Evolutionary conservation across 805 yeast species (phyloP).

Genomic region (Ogataea nitratoaversa): DNA sequence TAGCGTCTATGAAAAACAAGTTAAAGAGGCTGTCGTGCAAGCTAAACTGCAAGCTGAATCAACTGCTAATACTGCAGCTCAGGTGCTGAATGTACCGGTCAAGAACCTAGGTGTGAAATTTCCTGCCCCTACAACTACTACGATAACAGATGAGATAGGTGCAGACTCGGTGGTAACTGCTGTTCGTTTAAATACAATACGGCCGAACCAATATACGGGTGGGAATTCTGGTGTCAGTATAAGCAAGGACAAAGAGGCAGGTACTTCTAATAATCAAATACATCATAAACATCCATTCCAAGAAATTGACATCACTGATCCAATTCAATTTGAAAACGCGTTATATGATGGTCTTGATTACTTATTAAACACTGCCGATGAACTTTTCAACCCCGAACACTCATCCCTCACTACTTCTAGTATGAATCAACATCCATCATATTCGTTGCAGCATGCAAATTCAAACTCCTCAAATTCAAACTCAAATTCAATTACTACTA

Average conservation of each 20-base stretch:
- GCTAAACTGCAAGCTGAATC: not conserved
- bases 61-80: not conserved
- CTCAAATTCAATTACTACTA: too few species aligned
- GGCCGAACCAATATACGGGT: too few species aligned
- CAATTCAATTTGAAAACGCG: constrained; percentile 28
- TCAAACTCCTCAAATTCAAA: too few species aligned
- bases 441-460: not conserved
- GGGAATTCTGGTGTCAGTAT: too few species aligned
- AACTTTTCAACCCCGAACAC: constrained; percentile 10
- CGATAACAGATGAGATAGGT: too few species aligned
- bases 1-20: not conserved
- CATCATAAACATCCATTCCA: not conserved
- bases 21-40: not conserved
- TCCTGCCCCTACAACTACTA: too few species aligned
- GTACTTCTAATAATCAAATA: not conserved
- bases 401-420: too few species aligned
- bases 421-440: too few species aligned
- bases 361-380: constrained; percentile 22
- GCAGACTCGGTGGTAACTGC: too few species aligned
- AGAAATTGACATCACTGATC: constrained; percentile 19
- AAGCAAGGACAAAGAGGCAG: not conserved
- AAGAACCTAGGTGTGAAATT: too few species aligned
- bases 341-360: constrained; percentile 30
- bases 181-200: too few species aligned
- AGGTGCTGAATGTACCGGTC: too few species aligned